Conservation (phyloP, 306 rosid genomes). For the Medicago truncatula region MtrunA17r5.0-ANR NC_053048.1:49285001-49285500, state of each 20-base stretch:
- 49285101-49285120: conserved; percentile 68
- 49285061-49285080: conserved; percentile 66
- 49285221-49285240: background rate
- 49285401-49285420: conserved; percentile 27
- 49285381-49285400: background rate
- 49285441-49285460: background rate
- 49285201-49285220: conserved; percentile 81
- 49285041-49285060: conserved; percentile 74
- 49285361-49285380: conserved; percentile 85
- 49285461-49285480: background rate
- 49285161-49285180: conserved; percentile 70
- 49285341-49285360: conserved; percentile 65
- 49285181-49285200: conserved; percentile 72
- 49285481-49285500: conserved; percentile 51
- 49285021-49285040: conserved; percentile 57
- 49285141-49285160: conserved; percentile 68
- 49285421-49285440: conserved; percentile 10
- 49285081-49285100: conserved; percentile 61
- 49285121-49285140: conserved; percentile 64
- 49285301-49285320: conserved; percentile 50
- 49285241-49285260: background rate
- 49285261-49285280: background rate
- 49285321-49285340: conserved; percentile 74
- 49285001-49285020: conserved; percentile 58
- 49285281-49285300: background rate